These are phyloP conservation scores for Geotrichum klebahnii DNA, from an alignment of 1,139 yeast genomes.

Conservation along the genomic window DNA sequence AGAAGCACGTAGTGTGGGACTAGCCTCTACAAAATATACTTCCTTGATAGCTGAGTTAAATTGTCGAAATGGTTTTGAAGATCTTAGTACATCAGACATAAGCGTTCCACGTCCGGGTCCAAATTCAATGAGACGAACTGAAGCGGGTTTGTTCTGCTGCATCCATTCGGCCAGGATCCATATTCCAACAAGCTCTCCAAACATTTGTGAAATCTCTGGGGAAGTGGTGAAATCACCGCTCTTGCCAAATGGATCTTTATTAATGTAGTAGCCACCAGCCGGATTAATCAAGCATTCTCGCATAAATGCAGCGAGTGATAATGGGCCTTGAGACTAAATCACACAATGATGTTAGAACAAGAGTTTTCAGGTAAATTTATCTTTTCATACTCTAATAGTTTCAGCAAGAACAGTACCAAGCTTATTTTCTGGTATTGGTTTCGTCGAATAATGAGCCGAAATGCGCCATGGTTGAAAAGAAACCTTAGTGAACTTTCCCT, in stretches of 20 bases:
- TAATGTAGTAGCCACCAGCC: conserved; percentile 71
- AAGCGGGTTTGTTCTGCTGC: conserved; percentile 50
- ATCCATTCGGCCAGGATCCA: conserved; percentile 61
- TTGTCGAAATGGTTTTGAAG: conserved; percentile 33
- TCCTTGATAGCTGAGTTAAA: conserved; percentile 36
- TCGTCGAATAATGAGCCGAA: conserved; percentile 7
- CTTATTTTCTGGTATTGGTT: conserved; percentile 18
- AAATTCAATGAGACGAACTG: conserved; percentile 64
- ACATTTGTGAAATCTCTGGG: conserved; percentile 83
- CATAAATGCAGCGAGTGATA: conserved; percentile 71
- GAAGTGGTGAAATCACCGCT: conserved; percentile 78
- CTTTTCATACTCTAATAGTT: conserved; percentile 17
- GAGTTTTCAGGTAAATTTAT: background rate
- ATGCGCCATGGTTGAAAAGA: background rate
- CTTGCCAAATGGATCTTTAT: conserved; percentile 66
- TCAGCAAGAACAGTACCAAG: conserved; percentile 22
- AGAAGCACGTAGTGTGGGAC: conserved; percentile 56
- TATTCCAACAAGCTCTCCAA: conserved; percentile 80
- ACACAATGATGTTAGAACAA: background rate
- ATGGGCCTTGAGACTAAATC: conserved; percentile 60
- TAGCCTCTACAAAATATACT: conserved; percentile 67
- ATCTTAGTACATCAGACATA: conserved; percentile 58
- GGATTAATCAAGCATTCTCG: conserved; percentile 80
- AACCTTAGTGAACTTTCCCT: background rate
- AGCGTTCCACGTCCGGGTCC: conserved; percentile 87